Percentiles rank a stretch among this genome's conserved stretches.
phyloP scores from a whole-genome alignment of 805 yeast species.

The Komagataella phaffii region DNA sequence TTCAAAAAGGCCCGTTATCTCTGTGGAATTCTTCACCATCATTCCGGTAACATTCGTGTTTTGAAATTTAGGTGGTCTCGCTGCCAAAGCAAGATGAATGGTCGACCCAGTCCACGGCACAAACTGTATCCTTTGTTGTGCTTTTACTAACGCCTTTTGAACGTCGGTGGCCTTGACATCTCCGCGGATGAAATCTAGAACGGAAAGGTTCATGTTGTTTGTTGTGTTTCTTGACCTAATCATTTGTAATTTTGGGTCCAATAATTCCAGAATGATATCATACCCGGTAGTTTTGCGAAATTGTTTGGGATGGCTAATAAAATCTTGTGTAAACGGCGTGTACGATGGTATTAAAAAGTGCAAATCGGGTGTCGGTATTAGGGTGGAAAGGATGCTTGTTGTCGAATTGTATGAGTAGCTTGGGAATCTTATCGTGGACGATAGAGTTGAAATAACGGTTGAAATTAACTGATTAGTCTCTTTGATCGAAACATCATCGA shows the following conservation, averaged over 20 bases:
- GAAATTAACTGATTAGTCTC: conserved; percentile 82
- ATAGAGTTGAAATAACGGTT: conserved; percentile 68
- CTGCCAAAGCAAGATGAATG: conserved; percentile 66
- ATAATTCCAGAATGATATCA: conserved; percentile 72
- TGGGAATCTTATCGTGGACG: conserved; percentile 85
- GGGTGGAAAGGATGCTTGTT: conserved; percentile 66
- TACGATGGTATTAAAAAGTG: conserved; percentile 66
- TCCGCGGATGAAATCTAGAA: conserved; percentile 53
- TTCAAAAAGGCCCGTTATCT: conserved; percentile 52
- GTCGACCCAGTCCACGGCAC: conserved; percentile 81
- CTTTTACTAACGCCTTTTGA: conserved; percentile 49
- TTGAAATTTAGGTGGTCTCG: conserved; percentile 46
- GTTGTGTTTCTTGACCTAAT: conserved; percentile 30
- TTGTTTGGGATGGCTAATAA: conserved; percentile 38
- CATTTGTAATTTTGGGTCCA: conserved; percentile 70
- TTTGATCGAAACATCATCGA: conserved; percentile 49
- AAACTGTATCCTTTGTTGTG: conserved; percentile 57
- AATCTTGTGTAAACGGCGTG: conserved; percentile 66
- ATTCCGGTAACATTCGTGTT: conserved; percentile 55
- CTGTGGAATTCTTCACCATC: conserved; percentile 73
- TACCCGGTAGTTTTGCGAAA: conserved; percentile 65
- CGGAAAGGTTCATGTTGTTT: conserved; percentile 46
- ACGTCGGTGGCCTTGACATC: conserved; percentile 58
- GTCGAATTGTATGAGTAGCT: conserved; percentile 81
- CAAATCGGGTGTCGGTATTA: conserved; percentile 76